Base-by-base conservation (phyloP, 371 early-diverging fungal species). In the Nematocida homosporus region DNA sequence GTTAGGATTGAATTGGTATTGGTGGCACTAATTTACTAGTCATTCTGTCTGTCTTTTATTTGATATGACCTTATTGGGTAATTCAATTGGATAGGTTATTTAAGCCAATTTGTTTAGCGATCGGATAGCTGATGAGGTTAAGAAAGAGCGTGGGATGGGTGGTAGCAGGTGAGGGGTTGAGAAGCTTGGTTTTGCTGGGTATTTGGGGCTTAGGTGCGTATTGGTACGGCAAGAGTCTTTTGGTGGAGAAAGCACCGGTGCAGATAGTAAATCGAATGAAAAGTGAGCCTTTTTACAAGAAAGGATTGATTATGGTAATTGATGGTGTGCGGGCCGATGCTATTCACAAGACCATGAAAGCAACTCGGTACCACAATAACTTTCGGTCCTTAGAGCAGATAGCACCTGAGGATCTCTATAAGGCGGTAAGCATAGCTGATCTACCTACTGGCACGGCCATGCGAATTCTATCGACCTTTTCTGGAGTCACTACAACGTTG, bases 271-370 rank as follows among this genome's bases (percentile, higher is more conserved):
- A 68, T 50, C 23, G 6, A 37, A 37, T 32, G 35, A 20, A 10
- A n/a, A 6, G 10, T 20, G 27, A n/a, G 4, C 37, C 47, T 8
- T 27, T 63, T 8, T 81, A 55, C 51, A 67, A 65, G 30, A 81
- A 81, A 40, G 32, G 79, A 2, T 66, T 84, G 40, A 79, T 79
- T 47, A 41, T 84, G 18, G 56, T 84, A 5, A 23, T 82, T 40
- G 84, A 84, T 66, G 84, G 80, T 18, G 47, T 84, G 30, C 27
- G 84, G 48, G 79, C 78, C 42, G 84, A 84, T 77, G 82, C 65
- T 1, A 55, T 68, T 10, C 38, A 78, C 25, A n/a, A 13, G 10
- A 44, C 30, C 42, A 34, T 27, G 0, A 79, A 72, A 61, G 23
- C 47, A 13, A 59, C 55, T 30, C 3, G 20, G n/a, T 68, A 68